These are phyloP conservation scores for Puccinia novopanici DNA, from an alignment of 1,284 basidiomycete species.

Conservation along the genomic window DNA sequence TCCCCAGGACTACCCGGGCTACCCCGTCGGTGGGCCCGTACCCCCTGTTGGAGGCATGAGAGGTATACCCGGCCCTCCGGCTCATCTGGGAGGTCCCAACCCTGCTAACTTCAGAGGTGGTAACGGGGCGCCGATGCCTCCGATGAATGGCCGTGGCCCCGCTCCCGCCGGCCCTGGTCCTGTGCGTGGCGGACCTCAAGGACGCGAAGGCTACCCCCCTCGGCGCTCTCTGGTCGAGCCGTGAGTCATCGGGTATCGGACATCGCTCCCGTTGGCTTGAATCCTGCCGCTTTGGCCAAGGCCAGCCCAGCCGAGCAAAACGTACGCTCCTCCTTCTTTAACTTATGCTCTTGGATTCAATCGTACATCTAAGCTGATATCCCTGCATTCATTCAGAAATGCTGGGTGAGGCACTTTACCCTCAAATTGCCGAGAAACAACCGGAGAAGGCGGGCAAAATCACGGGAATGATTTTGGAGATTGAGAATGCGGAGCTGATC, in stretches of 20 bases:
- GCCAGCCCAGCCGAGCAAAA: conserved; percentile 84
- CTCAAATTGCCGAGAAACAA: conserved; percentile 70
- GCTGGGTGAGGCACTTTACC: conserved; percentile 86
- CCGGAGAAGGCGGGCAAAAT: conserved; percentile 94
- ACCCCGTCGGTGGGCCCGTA: conserved; percentile 61
- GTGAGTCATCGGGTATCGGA: conserved; percentile 38
- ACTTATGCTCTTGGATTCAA: background rate
- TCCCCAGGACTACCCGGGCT: conserved; percentile 59
- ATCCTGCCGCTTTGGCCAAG: conserved; percentile 67
- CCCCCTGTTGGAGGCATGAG: conserved; percentile 53
- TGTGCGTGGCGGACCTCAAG: conserved; percentile 25
- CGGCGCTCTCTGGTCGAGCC: conserved; percentile 28
- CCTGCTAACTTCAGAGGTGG: conserved; percentile 44
- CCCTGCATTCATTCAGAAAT: conserved; percentile 35
- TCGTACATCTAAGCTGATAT: background rate
- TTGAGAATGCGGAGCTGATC: conserved; percentile 88
- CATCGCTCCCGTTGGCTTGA: conserved; percentile 56
- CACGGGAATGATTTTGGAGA: conserved; percentile 92
- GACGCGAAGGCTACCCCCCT: conserved; percentile 30
- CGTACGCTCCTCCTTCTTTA: conserved; percentile 67
- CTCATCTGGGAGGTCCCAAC: conserved; percentile 52
- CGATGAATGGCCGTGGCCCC: conserved; percentile 42
- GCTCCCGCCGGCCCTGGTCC: conserved; percentile 32
- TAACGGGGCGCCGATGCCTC: conserved; percentile 23
- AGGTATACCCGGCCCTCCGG: conserved; percentile 54